Percentiles rank a stretch among this genome's conserved stretches.
phyloP scores from a whole-genome alignment of 148 eudicot species.

The Camellia sinensis region DNA sequence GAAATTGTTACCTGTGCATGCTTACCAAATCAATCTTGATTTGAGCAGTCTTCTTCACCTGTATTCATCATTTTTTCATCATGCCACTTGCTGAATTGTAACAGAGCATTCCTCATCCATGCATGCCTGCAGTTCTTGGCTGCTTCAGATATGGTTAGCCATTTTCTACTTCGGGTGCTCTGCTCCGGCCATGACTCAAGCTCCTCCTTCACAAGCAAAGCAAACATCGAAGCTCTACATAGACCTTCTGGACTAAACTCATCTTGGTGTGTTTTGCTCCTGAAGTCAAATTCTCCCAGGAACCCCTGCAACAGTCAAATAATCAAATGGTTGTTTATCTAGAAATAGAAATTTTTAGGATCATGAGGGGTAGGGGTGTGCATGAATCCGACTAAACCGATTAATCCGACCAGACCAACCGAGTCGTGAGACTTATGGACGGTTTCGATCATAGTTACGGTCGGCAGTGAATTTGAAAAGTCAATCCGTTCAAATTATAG shows the following conservation, averaged over 20 bases:
- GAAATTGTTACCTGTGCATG: background rate
- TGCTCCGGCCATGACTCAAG: slow-evolving; percentile 59
- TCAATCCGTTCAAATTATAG: too few relatives aligned
- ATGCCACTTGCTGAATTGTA: slow-evolving; percentile 50
- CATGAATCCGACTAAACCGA: too few relatives aligned
- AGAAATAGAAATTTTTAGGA: too few relatives aligned
- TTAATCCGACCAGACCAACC: too few relatives aligned
- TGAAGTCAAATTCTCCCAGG: slow-evolving; percentile 44
- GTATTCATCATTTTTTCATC: slow-evolving; percentile 14
- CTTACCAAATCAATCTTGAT: slow-evolving; percentile 21
- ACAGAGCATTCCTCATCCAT: slow-evolving; percentile 56
- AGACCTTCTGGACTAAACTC: slow-evolving; percentile 48
- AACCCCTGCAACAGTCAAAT: slow-evolving; percentile 29
- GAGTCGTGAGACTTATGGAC: too few relatives aligned
- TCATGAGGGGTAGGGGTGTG: too few relatives aligned
- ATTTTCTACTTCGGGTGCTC: slow-evolving; percentile 38
- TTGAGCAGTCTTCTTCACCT: slow-evolving; percentile 9
- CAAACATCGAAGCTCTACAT: slow-evolving; percentile 60
- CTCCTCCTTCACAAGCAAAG: slow-evolving; percentile 56
- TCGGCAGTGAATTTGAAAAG: too few relatives aligned
- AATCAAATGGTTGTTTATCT: background rate
- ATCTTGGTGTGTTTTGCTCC: slow-evolving; percentile 56
- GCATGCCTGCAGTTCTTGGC: slow-evolving; percentile 52
- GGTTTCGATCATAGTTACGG: too few relatives aligned
- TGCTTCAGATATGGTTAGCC: slow-evolving; percentile 50